phyloP scores from a whole-genome alignment of 2,329 filamentous ascomycete species.

The Penicillium sp. region DNA sequence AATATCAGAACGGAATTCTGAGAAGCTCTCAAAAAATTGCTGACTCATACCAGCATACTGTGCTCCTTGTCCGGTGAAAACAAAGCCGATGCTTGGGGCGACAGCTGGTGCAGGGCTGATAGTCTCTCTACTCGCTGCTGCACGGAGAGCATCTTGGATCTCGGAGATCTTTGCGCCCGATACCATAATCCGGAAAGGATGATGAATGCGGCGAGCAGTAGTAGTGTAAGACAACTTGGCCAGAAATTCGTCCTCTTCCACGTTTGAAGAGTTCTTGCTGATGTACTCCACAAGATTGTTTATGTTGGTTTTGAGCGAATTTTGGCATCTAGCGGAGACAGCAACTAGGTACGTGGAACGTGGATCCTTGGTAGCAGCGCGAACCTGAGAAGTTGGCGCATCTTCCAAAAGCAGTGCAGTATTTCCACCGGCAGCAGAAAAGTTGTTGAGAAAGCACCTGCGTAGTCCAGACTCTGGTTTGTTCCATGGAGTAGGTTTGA shows the following conservation, averaged over 20 bases:
- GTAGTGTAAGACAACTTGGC: slow-evolving; percentile 63
- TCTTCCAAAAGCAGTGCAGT: slow-evolving; percentile 65
- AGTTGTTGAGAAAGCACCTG: slow-evolving; percentile 58
- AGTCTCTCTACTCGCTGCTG: slow-evolving; percentile 18
- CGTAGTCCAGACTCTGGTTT: slow-evolving; percentile 29
- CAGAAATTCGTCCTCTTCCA: slow-evolving; percentile 38
- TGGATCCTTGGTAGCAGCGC: slow-evolving; percentile 40
- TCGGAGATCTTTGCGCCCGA: slow-evolving; percentile 26
- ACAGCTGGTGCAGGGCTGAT: slow-evolving; percentile 27
- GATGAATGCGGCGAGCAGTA: slow-evolving; percentile 54
- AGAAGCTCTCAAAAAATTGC: slow-evolving; percentile 30
- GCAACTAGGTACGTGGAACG: slow-evolving; percentile 57
- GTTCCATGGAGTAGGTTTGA: slow-evolving; percentile 41
- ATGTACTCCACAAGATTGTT: slow-evolving; percentile 52
- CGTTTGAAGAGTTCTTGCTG: slow-evolving; percentile 37
- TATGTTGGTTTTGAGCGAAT: slow-evolving; percentile 50
- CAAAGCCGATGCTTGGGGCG: slow-evolving; percentile 29
- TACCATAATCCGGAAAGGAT: slow-evolving; percentile 34
- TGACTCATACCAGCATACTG: slow-evolving; percentile 36
- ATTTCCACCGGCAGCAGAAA: slow-evolving; percentile 68
- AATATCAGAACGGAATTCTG: slow-evolving; percentile 29
- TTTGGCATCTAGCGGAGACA: slow-evolving; percentile 53
- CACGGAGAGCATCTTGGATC: slow-evolving; percentile 27
- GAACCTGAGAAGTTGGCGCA: slow-evolving; percentile 40
- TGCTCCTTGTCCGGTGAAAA: slow-evolving; percentile 39